Percentiles rank a stretch among this genome's conserved stretches.
phyloP scores from a whole-genome alignment of 345 rosid genomes.

The Punica granatum region DNA sequence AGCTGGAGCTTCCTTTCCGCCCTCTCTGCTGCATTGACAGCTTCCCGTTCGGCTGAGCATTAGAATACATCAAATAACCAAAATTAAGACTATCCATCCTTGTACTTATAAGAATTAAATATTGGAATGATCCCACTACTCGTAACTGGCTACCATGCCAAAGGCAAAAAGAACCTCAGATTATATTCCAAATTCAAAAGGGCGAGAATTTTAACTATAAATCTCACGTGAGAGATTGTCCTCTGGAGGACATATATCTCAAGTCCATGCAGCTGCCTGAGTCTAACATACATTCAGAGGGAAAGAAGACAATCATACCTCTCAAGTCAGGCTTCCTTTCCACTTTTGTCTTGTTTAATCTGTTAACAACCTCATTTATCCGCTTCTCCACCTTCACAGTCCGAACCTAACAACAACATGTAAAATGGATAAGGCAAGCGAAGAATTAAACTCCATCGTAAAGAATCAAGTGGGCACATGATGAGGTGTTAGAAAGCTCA shows the following conservation, averaged over 20 bases:
- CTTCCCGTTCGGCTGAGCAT: constrained; percentile 78
- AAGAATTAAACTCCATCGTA: constrained; percentile 13
- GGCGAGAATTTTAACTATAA: background rate
- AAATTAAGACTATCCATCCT: background rate
- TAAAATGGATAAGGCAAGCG: background rate
- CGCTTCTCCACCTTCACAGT: constrained; percentile 91
- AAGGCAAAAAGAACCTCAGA: background rate
- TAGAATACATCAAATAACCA: constrained; percentile 5
- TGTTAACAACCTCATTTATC: constrained; percentile 80
- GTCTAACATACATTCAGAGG: background rate
- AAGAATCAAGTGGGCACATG: background rate
- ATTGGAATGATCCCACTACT: background rate
- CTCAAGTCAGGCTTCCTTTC: constrained; percentile 89
- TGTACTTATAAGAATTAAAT: background rate
- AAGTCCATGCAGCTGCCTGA: background rate
- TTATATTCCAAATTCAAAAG: background rate
- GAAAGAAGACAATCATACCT: constrained; percentile 34
- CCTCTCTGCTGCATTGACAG: constrained; percentile 81
- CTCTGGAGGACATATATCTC: background rate
- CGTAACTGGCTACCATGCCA: background rate
- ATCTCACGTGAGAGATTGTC: background rate
- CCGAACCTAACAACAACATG: constrained; percentile 46
- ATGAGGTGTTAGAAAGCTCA: constrained; percentile 17
- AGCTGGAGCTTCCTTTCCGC: constrained; percentile 78
- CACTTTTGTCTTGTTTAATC: constrained; percentile 88